These are phyloP conservation scores for Mucor circinelloides DNA, from an alignment of 371 early-diverging fungal genomes.

Conservation along the genomic window DNA sequence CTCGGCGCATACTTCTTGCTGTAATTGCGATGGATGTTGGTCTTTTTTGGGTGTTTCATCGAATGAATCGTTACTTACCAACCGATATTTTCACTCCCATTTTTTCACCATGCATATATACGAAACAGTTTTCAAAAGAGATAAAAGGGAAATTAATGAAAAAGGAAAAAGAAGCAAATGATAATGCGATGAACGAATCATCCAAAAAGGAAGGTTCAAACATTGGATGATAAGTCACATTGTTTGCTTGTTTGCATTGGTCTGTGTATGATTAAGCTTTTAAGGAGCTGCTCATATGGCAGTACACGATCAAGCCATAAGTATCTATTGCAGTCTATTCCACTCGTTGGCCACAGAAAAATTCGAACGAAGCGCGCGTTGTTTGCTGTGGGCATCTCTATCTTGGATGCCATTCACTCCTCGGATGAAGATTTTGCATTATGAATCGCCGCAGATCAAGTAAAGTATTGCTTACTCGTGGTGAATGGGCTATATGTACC, in stretches of 20 bases:
- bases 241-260: too few relatives aligned
- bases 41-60: not conserved
- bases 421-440: too few relatives aligned
- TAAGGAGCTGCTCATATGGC: not conserved
- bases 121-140: not conserved
- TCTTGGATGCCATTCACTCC: too few relatives aligned
- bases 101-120: constrained; percentile 15
- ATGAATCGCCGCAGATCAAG: too few relatives aligned
- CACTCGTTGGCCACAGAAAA: too few relatives aligned
- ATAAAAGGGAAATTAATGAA: not conserved
- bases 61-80: constrained; percentile 12
- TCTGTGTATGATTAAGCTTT: not conserved
- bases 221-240: not conserved
- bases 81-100: constrained; percentile 32
- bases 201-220: not conserved
- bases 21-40: not conserved
- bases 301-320: not conserved
- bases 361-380: too few relatives aligned
- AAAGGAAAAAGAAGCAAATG: not conserved
- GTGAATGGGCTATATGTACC: too few relatives aligned
- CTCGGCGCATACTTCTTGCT: constrained; percentile 37
- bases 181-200: not conserved
- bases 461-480: too few relatives aligned
- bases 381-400: too few relatives aligned
- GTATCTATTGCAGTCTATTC: too few relatives aligned